Evolutionary conservation across 2,329 filamentous ascomycete genomes (phyloP).

Genomic region (Trichoderma sp.): DNA sequence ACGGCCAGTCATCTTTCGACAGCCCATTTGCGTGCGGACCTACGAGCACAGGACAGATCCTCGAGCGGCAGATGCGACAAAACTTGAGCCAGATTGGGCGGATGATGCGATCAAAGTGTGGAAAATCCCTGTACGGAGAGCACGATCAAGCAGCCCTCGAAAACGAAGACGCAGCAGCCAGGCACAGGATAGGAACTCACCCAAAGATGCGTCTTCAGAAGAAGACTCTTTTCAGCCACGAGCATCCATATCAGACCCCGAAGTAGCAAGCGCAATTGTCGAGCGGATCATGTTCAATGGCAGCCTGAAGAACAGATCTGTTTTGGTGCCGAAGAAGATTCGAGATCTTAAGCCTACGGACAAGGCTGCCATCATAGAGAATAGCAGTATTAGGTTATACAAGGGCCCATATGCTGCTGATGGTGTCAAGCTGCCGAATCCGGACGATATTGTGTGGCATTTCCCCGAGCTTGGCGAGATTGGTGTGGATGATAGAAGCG

Average conservation of each 20-base stretch:
- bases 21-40: conserved; percentile 71
- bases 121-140: conserved; percentile 63
- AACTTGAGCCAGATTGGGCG: conserved; percentile 64
- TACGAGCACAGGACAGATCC: conserved; percentile 63
- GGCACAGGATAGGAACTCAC: not conserved
- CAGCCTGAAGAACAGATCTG: conserved; percentile 30
- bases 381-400: conserved; percentile 69
- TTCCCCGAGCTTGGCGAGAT: conserved; percentile 30
- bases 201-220: not conserved
- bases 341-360: conserved; percentile 36
- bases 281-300: conserved; percentile 43
- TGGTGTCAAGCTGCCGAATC: conserved; percentile 28
- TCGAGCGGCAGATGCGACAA: conserved; percentile 33
- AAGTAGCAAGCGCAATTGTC: conserved; percentile 37
- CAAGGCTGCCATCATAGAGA: conserved; percentile 59
- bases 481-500: conserved; percentile 20
- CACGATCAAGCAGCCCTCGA: conserved; percentile 39
- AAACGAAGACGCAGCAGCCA: conserved; percentile 37
- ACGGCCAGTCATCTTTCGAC: conserved; percentile 82
- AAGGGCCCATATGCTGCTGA: conserved; percentile 54
- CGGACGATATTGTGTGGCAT: conserved; percentile 35
- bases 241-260: conserved; percentile 35
- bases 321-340: conserved; percentile 33
- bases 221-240: conserved; percentile 12
- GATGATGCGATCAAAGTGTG: conserved; percentile 82